phyloP scores from a whole-genome alignment of 148 eudicot species.

The Chenopodium quinoa region DNA sequence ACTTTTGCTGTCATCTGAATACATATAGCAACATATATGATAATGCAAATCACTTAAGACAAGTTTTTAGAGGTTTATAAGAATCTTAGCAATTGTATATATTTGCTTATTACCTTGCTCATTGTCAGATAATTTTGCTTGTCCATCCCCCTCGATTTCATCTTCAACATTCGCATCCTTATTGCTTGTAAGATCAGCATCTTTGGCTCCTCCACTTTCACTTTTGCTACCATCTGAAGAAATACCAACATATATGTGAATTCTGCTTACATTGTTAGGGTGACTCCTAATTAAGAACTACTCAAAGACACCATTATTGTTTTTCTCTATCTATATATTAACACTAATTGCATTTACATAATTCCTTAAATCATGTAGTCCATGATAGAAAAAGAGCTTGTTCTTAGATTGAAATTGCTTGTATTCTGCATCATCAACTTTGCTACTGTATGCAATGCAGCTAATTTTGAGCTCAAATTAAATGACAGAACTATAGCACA shows the following conservation, averaged over 20 bases:
- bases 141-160: not conserved
- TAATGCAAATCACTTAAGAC: too few species aligned
- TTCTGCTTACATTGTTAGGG: not conserved
- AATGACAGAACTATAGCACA: not conserved
- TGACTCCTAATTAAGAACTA: not conserved
- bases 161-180: not conserved
- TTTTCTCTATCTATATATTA: too few species aligned
- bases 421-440: too few species aligned
- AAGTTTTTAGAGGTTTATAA: not conserved
- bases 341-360: too few species aligned
- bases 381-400: too few species aligned
- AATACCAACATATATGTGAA: not conserved
- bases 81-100: too few species aligned
- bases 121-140: not conserved
- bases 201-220: not conserved
- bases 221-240: not conserved
- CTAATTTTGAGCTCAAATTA: not conserved
- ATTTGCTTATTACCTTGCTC: not conserved
- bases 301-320: not conserved
- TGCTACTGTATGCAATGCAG: too few species aligned
- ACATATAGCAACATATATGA: too few species aligned
- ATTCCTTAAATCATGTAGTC: too few species aligned
- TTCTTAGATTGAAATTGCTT: too few species aligned
- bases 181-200: not conserved
- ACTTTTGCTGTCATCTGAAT: not conserved